Evolutionary conservation across 768 basidiomycete species (phyloP), one percentile per base, ranked within the genome.

Genomic region (Leccinum fibrillosum): DNA sequence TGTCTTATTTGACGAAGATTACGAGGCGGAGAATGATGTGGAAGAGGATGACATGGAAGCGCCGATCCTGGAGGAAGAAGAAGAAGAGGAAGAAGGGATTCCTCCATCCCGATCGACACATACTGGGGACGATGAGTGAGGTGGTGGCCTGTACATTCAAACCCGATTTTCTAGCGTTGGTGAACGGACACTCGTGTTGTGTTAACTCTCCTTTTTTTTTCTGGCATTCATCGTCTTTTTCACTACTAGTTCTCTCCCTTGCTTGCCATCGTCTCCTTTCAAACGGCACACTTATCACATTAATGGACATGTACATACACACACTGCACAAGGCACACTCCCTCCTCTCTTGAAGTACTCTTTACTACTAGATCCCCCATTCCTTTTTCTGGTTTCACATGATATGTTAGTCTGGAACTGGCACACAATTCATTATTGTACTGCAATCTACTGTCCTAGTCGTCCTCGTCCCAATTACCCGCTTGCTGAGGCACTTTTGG

Each of bases 401-500:
- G 53, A 57, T 59, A 47, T 37, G 57, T 61, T 57, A 58, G 53
- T 63, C 59, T 37, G 64, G 63, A 63, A 62, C 59, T 63, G 63
- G 64, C 60, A 64, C 62, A 63, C 39, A 50, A 47, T 60, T 63
- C 58, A 68, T 66, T 66, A 71, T 61, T 67, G 69, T 72, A 74
- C 47, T 62, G 61, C 63, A 54, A 51, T 60, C 57, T 66, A 61
- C 23, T 45, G 28, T 56, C n/a, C 65, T 74, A 77, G 71, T 92
- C 69, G 32, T 71, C 90, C 25, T 87, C 88, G 63, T 93, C 92
- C 91, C 91, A 93, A 70, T 91, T 90, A 6, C 90, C 86, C 39
- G 88, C 80, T 71, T 93, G 92, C 68, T 94, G 90, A 54, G 91
- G 91, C 51, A 93, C 78, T 71, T 92, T 93, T 50, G 90, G 91